Evolutionary conservation across 2,329 filamentous ascomycete genomes (phyloP).

Genomic region (Penicillium sp.): DNA sequence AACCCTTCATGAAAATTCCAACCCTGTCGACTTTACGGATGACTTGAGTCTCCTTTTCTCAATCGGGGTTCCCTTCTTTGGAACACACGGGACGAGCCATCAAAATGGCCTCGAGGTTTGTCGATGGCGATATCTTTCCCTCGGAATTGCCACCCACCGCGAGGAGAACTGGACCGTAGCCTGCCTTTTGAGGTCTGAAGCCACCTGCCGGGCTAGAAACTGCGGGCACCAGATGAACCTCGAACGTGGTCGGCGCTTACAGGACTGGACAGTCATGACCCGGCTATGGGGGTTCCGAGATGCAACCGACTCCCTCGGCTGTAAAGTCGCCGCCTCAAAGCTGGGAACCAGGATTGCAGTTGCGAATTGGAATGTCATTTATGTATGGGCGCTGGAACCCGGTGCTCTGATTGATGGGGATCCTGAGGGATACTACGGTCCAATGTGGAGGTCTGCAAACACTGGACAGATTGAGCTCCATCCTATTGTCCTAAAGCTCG

Average conservation of each 20-base stretch:
- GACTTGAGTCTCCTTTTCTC: conserved; percentile 38
- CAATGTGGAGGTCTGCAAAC: conserved; percentile 28
- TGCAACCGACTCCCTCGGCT: conserved; percentile 42
- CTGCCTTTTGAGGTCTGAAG: conserved; percentile 44
- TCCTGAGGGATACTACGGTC: conserved; percentile 38
- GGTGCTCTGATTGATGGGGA: conserved; percentile 40
- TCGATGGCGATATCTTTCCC: conserved; percentile 46
- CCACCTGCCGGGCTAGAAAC: conserved; percentile 29
- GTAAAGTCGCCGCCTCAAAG: conserved; percentile 42
- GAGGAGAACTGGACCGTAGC: conserved; percentile 42
- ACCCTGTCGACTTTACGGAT: conserved; percentile 31
- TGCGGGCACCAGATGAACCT: conserved; percentile 44
- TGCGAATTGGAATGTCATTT: conserved; percentile 48
- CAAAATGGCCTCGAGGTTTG: conserved; percentile 29
- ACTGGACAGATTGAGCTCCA: conserved; percentile 35
- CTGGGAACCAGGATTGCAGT: conserved; percentile 46
- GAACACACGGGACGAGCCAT: conserved; percentile 35
- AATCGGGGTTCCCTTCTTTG: conserved; percentile 47
- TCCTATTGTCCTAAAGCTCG: conserved; percentile 39
- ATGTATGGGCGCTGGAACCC: conserved; percentile 48
- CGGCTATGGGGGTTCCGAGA: conserved; percentile 42
- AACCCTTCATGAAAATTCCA: conserved; percentile 29
- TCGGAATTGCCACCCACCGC: conserved; percentile 43
- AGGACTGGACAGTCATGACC: conserved; percentile 42
- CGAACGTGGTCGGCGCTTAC: conserved; percentile 46